Percentiles rank a stretch among this genome's conserved stretches.
Evolutionary conservation across 108 stramenopile species (phyloP).

Genomic region (Schizochytrium sp.): DNA sequence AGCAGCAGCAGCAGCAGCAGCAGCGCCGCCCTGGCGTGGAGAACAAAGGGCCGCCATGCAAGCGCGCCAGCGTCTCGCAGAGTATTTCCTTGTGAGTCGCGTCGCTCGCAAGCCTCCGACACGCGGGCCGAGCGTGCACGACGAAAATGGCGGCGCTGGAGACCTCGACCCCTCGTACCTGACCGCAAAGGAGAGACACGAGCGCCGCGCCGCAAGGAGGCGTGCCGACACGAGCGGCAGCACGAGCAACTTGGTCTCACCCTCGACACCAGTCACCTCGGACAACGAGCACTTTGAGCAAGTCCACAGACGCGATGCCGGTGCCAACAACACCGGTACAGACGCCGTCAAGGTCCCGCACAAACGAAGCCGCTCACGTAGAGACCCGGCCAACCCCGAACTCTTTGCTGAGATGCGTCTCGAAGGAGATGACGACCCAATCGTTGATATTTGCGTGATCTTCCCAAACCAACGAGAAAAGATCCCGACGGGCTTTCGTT

Average conservation of each 20-base stretch:
- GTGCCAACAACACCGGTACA: too few relatives aligned
- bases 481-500: neutral
- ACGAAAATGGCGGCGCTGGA: neutral
- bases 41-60: too few relatives aligned
- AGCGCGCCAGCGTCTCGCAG: neutral
- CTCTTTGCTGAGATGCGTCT: neutral
- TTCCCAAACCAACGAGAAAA: neutral
- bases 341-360: too few relatives aligned
- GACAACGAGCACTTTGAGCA: too few relatives aligned
- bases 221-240: neutral
- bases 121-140: neutral
- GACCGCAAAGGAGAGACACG: neutral
- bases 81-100: neutral
- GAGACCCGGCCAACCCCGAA: neutral
- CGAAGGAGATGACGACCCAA: neutral
- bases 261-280: neutral
- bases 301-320: too few relatives aligned
- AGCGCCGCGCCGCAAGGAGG: neutral
- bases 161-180: neutral
- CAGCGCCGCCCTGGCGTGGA: too few relatives aligned
- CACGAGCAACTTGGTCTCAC: neutral
- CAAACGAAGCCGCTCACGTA: too few relatives aligned
- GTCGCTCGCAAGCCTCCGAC: neutral
- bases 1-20: too few relatives aligned
- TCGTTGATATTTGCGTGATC: constrained; percentile 11